These are phyloP conservation scores for Dimocarpus longan DNA, from an alignment of 345 rosid species.

Conservation along the genomic window DNA sequence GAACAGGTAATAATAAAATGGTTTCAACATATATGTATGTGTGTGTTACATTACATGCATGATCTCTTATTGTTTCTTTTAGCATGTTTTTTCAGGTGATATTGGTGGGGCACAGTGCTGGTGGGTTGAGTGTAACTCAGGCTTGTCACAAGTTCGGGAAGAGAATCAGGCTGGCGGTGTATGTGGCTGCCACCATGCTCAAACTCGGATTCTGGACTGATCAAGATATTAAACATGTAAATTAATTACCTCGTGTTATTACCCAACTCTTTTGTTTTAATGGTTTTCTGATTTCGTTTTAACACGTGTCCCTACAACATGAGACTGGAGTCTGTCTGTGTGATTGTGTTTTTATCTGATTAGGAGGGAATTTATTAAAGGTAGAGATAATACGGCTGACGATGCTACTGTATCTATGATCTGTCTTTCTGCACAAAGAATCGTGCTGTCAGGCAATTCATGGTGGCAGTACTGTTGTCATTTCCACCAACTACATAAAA, in stretches of 20 bases:
- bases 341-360: too few species aligned
- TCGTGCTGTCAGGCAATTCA: slow-evolving; percentile 23
- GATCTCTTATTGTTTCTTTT: background rate
- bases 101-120: slow-evolving; percentile 92
- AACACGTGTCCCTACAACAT: too few species aligned
- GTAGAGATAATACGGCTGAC: background rate
- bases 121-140: slow-evolving; percentile 77
- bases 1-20: slow-evolving; percentile 49
- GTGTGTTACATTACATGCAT: background rate
- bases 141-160: slow-evolving; percentile 55
- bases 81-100: slow-evolving; percentile 56
- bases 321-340: too few species aligned
- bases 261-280: too few species aligned
- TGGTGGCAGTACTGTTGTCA: background rate
- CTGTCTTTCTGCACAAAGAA: slow-evolving; percentile 10
- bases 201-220: slow-evolving; percentile 51
- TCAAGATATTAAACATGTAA: slow-evolving; percentile 71
- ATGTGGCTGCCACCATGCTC: slow-evolving; percentile 85
- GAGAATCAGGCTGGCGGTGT: slow-evolving; percentile 68
- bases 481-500: background rate
- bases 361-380: background rate
- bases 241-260: too few species aligned
- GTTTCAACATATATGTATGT: too few species aligned
- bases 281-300: too few species aligned
- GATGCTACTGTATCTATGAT: background rate